These are phyloP conservation scores for Candida tammaniensis DNA, from an alignment of 805 yeast genomes.

Conservation along the genomic window DNA sequence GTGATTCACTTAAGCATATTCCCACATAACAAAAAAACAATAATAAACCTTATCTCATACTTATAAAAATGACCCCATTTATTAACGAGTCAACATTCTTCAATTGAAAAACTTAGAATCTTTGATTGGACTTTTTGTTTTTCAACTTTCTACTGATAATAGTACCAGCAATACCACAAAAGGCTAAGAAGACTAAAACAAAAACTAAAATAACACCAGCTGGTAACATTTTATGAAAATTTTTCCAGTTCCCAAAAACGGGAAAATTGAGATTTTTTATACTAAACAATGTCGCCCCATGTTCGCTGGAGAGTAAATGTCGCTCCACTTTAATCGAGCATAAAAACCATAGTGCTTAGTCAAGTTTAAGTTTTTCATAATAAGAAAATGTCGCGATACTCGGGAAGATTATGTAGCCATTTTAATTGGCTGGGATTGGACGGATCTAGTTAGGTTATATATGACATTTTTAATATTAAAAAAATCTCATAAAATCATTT, in stretches of 20 bases:
- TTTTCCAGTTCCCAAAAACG: neutral
- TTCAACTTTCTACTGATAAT: conserved; percentile 39
- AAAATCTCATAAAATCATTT: too few species aligned
- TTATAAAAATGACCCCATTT: neutral
- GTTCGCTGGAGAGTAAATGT: too few species aligned
- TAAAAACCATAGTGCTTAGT: too few species aligned
- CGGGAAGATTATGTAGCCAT: too few species aligned
- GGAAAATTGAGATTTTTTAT: conserved; percentile 6
- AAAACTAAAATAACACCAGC: conserved; percentile 74
- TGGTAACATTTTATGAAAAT: conserved; percentile 51
- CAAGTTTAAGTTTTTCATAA: too few species aligned
- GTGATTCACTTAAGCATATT: conserved; percentile 14
- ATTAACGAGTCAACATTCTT: neutral
- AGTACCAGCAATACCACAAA: conserved; percentile 33
- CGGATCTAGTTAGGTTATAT: too few species aligned
- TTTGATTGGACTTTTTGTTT: conserved; percentile 42
- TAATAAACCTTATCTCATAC: neutral
- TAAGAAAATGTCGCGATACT: too few species aligned
- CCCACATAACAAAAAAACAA: conserved; percentile 2
- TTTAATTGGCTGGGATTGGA: too few species aligned
- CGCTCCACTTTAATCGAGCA: too few species aligned
- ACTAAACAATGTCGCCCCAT: conserved; percentile 7
- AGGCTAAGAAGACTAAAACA: conserved; percentile 51
- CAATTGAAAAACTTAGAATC: conserved; percentile 26
- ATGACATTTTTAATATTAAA: too few species aligned